A percentile compares a stretch with the other conserved stretches of the same genome.
Conservation (phyloP, 306 rosid species). For the Vigna nakashimae region DNA sequence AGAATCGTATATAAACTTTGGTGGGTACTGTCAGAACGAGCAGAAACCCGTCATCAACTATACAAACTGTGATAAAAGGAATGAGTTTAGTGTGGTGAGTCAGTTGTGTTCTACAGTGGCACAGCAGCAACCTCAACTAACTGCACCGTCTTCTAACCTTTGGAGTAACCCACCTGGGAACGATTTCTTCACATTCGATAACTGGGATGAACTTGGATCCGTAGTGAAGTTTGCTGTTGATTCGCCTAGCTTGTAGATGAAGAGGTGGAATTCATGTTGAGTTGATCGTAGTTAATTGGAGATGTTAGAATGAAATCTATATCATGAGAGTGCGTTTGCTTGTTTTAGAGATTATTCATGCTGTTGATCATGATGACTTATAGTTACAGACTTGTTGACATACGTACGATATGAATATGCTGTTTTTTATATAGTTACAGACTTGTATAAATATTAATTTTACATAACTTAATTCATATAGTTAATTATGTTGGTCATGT, state of each 20-base stretch:
- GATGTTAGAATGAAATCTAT: not conserved
- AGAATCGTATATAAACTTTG: constrained; percentile 64
- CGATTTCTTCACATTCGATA: constrained; percentile 46
- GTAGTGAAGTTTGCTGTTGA: constrained; percentile 67
- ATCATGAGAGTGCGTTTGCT: constrained; percentile 6
- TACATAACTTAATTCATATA: no score
- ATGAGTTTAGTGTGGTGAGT: constrained; percentile 40
- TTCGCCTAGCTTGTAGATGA: constrained; percentile 46
- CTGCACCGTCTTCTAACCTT: constrained; percentile 49
- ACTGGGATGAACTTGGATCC: constrained; percentile 90
- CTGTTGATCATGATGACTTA: not conserved
- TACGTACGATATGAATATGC: constrained; percentile 8
- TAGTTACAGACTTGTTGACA: constrained; percentile 24
- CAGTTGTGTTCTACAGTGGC: constrained; percentile 38
- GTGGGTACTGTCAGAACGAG: constrained; percentile 44
- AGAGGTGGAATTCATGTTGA: constrained; percentile 2
- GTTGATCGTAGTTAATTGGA: not conserved
- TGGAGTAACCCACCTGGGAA: constrained; percentile 43
- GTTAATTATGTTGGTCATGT: no score
- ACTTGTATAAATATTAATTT: not conserved
- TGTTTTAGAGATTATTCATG: not conserved
- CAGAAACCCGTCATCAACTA: constrained; percentile 47
- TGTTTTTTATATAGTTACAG: not conserved
- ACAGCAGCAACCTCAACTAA: constrained; percentile 45
- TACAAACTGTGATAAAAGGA: constrained; percentile 27